A percentile compares a stretch with the other conserved stretches of the same genome.
These are phyloP conservation scores for Pleodorina starrii DNA, from an alignment of 139 green algal species.

Conservation along the genomic window DNA sequence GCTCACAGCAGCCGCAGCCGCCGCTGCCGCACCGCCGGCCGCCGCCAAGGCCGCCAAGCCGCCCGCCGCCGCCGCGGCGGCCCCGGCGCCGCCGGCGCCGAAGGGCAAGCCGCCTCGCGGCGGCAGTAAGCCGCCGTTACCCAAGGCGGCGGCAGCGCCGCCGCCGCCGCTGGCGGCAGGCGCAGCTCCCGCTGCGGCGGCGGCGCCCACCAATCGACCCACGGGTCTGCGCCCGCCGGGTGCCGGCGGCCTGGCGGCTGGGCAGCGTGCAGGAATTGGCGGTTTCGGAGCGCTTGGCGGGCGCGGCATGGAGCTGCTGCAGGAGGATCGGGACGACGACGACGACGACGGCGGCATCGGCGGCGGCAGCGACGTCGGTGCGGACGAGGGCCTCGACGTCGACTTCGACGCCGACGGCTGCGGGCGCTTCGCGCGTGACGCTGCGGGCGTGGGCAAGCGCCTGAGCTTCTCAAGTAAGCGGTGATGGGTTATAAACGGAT, in stretches of 20 bases:
- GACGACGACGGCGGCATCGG: background rate
- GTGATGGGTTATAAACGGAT: too few relatives aligned
- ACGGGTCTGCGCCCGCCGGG: too few relatives aligned
- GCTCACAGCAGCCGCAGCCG: background rate
- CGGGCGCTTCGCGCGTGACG: background rate
- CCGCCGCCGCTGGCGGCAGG: background rate
- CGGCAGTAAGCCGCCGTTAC: background rate
- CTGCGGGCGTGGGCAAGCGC: background rate
- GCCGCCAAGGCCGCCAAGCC: background rate
- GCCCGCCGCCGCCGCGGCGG: background rate
- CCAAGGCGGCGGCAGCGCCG: background rate
- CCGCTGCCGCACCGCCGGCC: background rate
- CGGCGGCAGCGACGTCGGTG: background rate
- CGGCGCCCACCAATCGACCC: background rate
- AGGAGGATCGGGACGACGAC: background rate
- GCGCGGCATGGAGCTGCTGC: background rate
- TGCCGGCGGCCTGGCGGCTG: background rate
- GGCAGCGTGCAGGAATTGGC: background rate
- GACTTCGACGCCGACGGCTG: background rate
- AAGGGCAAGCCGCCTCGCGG: background rate
- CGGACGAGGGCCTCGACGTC: background rate
- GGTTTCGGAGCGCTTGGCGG: background rate
- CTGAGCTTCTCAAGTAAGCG: background rate
- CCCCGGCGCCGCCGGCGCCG: background rate
- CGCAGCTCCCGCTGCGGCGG: background rate